Evolutionary conservation across 225 moss, liverwort and hornwort genomes (phyloP).

Genomic region (Rhytidiadelphus loreus): DNA sequence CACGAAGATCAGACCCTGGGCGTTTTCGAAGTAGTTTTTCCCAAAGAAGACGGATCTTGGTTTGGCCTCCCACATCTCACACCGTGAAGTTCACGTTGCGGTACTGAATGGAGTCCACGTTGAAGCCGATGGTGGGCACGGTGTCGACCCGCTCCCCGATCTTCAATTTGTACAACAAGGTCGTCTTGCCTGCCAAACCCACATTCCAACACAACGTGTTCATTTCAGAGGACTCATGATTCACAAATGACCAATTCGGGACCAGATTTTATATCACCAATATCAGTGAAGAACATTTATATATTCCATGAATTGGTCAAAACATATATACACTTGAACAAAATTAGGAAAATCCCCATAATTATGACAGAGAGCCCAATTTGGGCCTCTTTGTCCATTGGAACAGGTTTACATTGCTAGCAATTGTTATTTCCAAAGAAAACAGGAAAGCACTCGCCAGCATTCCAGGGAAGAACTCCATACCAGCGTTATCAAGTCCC

Average conservation of each 20-base stretch:
- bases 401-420: not conserved
- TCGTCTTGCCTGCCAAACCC: constrained; percentile 2
- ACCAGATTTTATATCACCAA: not conserved
- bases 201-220: not conserved
- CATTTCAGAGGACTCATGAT: not conserved
- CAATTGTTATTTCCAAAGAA: not conserved
- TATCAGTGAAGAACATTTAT: not conserved
- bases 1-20: constrained; percentile 27
- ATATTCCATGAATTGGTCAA: not conserved
- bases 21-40: constrained; percentile 16
- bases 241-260: not conserved
- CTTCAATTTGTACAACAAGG: constrained; percentile 8
- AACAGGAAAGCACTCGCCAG: not conserved
- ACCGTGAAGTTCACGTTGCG: constrained; percentile 45
- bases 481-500: constrained; percentile 8
- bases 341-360: too few species aligned
- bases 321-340: not conserved
- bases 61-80: constrained; percentile 41
- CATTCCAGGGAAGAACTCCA: not conserved
- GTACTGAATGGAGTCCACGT: not conserved
- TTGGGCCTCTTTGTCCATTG: too few species aligned
- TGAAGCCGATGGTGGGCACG: too few species aligned
- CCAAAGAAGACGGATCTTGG: constrained; percentile 25
- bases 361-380: not conserved
- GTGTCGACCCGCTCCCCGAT: not conserved